A percentile compares a stretch with the other conserved stretches of the same genome.
Conservation (phyloP, 345 rosid species). For the Atalantia buxifolia region DNA sequence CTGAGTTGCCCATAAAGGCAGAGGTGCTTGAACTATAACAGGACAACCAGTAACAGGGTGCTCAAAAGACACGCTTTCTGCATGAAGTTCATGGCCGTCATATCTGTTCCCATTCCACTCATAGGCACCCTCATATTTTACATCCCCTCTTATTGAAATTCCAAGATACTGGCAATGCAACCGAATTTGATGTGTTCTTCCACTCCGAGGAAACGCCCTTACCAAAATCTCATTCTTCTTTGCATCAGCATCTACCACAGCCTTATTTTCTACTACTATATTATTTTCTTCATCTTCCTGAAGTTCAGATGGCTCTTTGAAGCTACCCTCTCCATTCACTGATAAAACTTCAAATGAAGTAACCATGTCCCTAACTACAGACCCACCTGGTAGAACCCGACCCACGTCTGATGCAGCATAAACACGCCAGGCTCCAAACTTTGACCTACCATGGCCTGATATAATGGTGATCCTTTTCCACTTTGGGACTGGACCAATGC, state of each 20-base stretch:
- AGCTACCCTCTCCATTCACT: slow-evolving; percentile 36
- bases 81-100: slow-evolving; percentile 79
- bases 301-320: slow-evolving; percentile 23
- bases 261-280: slow-evolving; percentile 47
- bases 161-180: slow-evolving; percentile 90
- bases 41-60: slow-evolving; percentile 61
- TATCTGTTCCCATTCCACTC: slow-evolving; percentile 60
- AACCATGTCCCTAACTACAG: slow-evolving; percentile 78
- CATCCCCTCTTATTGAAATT: slow-evolving; percentile 76
- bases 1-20: slow-evolving; percentile 61
- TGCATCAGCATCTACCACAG: slow-evolving; percentile 21
- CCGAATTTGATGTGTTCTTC: slow-evolving; percentile 92
- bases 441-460: slow-evolving; percentile 96
- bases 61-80: slow-evolving; percentile 72
- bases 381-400: slow-evolving; percentile 74
- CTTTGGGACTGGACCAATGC: slow-evolving; percentile 59
- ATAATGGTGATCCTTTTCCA: slow-evolving; percentile 60
- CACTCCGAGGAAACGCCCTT: slow-evolving; percentile 75
- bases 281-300: slow-evolving; percentile 22
- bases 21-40: slow-evolving; percentile 47
- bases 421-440: slow-evolving; percentile 89
- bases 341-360: slow-evolving; percentile 72
- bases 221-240: slow-evolving; percentile 56
- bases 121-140: slow-evolving; percentile 77
- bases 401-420: slow-evolving; percentile 80